Evolutionary conservation across 2,329 filamentous ascomycete species (phyloP).

Genomic region (Trichoderma atrobrunneum): DNA sequence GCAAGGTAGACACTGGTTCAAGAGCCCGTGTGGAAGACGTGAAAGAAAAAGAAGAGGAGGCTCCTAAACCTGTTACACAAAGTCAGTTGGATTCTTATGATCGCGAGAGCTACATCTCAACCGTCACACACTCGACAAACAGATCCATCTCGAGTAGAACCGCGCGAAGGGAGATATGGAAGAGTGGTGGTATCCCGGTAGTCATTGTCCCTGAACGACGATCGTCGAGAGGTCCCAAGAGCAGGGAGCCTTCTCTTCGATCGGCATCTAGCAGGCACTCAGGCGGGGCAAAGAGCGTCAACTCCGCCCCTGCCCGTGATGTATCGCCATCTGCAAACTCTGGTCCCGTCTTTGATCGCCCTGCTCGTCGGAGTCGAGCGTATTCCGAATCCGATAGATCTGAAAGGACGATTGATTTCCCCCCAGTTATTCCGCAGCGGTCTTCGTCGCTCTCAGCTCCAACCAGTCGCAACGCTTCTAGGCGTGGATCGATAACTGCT

Average conservation of each 20-base stretch:
- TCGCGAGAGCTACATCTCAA: slow-evolving; percentile 49
- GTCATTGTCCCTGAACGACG: slow-evolving; percentile 59
- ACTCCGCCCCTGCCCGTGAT: slow-evolving; percentile 44
- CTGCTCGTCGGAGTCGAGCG: slow-evolving; percentile 40
- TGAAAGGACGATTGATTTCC: slow-evolving; percentile 59
- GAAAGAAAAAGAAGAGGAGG: slow-evolving; percentile 22
- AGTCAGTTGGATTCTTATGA: slow-evolving; percentile 28
- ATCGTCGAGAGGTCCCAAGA: slow-evolving; percentile 53
- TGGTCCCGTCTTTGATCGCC: slow-evolving; percentile 43
- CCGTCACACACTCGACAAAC: slow-evolving; percentile 44
- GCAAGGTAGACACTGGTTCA: slow-evolving; percentile 17
- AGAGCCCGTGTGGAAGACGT: slow-evolving; percentile 18
- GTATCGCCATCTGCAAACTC: slow-evolving; percentile 43
- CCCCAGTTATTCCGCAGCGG: slow-evolving; percentile 55
- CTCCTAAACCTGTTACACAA: slow-evolving; percentile 28
- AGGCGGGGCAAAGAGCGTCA: slow-evolving; percentile 51
- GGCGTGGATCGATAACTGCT: slow-evolving; percentile 44
- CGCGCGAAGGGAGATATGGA: slow-evolving; percentile 58
- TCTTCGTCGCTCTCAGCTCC: slow-evolving; percentile 62
- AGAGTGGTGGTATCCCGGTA: slow-evolving; percentile 59
- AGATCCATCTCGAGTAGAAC: slow-evolving; percentile 53
- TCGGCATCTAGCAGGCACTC: slow-evolving; percentile 60
- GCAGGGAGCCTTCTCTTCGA: slow-evolving; percentile 54
- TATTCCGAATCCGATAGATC: slow-evolving; percentile 49
- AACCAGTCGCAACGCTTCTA: slow-evolving; percentile 56